phyloP scores from a whole-genome alignment of 139 green algal species.

The Yamagishiella unicocca region DNA sequence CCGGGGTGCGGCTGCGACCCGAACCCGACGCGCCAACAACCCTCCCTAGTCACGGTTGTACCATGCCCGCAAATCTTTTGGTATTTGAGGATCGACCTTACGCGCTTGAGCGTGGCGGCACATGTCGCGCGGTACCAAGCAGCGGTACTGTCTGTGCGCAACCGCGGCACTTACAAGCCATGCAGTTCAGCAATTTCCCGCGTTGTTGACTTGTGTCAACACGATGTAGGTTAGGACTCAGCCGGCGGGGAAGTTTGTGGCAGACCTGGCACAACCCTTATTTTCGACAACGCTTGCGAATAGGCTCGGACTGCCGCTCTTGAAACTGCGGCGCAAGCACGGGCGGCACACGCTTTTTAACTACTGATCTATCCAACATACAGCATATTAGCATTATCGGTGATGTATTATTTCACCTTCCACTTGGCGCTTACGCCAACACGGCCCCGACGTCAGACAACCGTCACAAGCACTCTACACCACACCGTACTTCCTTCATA shows the following conservation, averaged over 20 bases:
- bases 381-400: too few relatives aligned
- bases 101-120: not conserved
- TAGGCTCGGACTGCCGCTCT: not conserved
- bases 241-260: too few relatives aligned
- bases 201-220: too few relatives aligned
- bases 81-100: not conserved
- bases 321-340: not conserved
- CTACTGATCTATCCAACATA: too few relatives aligned
- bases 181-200: not conserved
- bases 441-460: too few relatives aligned
- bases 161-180: not conserved
- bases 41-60: not conserved
- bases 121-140: slow-evolving; percentile 15
- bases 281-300: not conserved
- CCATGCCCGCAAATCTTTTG: not conserved
- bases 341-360: too few relatives aligned
- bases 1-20: not conserved
- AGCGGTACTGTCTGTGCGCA: not conserved
- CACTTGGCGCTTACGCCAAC: too few relatives aligned
- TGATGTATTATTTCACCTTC: too few relatives aligned
- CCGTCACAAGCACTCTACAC: too few relatives aligned
- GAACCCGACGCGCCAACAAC: not conserved
- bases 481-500: too few relatives aligned
- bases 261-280: slow-evolving; percentile 14
- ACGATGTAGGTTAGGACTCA: too few relatives aligned